phyloP scores from a whole-genome alignment of 2,329 filamentous ascomycete genomes.

The Diaporthe vexans region DNA sequence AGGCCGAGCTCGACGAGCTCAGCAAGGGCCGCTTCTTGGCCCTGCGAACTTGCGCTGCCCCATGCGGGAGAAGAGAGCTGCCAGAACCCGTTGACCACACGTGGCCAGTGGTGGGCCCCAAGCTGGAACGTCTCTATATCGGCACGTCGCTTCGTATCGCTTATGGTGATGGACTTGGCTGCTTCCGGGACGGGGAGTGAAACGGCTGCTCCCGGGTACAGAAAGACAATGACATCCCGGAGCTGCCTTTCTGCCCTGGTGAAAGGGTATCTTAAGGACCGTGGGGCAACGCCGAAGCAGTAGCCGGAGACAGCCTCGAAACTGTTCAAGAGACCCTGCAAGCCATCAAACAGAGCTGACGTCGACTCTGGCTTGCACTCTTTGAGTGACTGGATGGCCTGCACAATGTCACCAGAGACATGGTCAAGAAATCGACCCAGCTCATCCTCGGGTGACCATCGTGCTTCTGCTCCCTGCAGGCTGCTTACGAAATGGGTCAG shows the following conservation, averaged over 20 bases:
- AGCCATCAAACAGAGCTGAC: conserved; percentile 42
- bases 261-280: conserved; percentile 46
- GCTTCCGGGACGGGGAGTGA: not conserved
- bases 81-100: conserved; percentile 51
- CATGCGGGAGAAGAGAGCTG: conserved; percentile 51
- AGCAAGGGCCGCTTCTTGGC: conserved; percentile 47
- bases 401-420: conserved; percentile 54
- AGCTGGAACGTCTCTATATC: conserved; percentile 45
- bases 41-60: conserved; percentile 46
- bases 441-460: conserved; percentile 46
- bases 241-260: conserved; percentile 50
- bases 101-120: conserved; percentile 44
- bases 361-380: conserved; percentile 46
- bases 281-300: conserved; percentile 41
- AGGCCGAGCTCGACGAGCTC: conserved; percentile 47
- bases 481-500: conserved; percentile 47
- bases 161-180: not conserved
- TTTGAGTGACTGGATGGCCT: conserved; percentile 55
- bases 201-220: conserved; percentile 45
- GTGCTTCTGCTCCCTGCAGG: conserved; percentile 41
- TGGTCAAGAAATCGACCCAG: conserved; percentile 45
- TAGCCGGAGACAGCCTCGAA: conserved; percentile 46
- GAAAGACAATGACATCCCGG: conserved; percentile 46
- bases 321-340: conserved; percentile 44
- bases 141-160: not conserved